These are phyloP conservation scores for Fusarium sp. DNA, from an alignment of 2,329 filamentous ascomycete species.

Conservation along the genomic window DNA sequence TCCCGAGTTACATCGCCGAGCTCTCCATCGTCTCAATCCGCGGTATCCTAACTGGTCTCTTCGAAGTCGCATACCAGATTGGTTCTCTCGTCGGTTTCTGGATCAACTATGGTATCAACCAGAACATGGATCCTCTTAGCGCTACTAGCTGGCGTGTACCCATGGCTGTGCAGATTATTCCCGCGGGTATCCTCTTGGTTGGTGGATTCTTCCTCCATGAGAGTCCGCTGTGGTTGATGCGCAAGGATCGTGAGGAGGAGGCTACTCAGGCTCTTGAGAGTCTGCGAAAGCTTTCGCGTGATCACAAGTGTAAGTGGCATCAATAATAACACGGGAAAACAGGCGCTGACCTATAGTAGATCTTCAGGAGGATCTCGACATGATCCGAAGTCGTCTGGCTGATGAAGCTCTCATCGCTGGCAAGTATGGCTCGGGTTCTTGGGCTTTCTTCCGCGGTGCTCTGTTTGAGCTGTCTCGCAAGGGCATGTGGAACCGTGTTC, in stretches of 20 bases:
- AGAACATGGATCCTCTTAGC: constrained; percentile 50
- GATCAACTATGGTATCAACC: constrained; percentile 59
- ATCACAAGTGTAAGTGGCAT: constrained; percentile 48
- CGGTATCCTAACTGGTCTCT: constrained; percentile 67
- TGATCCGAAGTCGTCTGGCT: constrained; percentile 54
- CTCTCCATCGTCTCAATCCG: constrained; percentile 69
- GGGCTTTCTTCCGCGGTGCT: constrained; percentile 51
- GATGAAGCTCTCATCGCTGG: constrained; percentile 50
- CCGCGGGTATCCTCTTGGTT: constrained; percentile 56
- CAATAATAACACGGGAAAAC: accelerated
- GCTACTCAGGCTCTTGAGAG: constrained; percentile 49
- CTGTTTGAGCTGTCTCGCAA: constrained; percentile 51
- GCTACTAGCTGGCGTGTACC: constrained; percentile 61
- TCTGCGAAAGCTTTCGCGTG: constrained; percentile 58
- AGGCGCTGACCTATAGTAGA: constrained; percentile 39
- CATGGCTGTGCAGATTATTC: constrained; percentile 60
- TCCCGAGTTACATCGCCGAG: constrained; percentile 74
- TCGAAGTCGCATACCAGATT: constrained; percentile 65
- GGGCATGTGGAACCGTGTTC: constrained; percentile 56
- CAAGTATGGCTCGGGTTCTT: constrained; percentile 48
- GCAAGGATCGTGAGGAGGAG: constrained; percentile 49
- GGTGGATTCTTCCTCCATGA: constrained; percentile 60
- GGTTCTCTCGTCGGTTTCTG: constrained; percentile 65
- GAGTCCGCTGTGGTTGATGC: constrained; percentile 55
- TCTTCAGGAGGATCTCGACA: constrained; percentile 61